Percentiles rank a stretch among this genome's conserved stretches.
Conservation (phyloP, 1,139 yeast genomes). For the Debaryomyces sp. region DNA sequence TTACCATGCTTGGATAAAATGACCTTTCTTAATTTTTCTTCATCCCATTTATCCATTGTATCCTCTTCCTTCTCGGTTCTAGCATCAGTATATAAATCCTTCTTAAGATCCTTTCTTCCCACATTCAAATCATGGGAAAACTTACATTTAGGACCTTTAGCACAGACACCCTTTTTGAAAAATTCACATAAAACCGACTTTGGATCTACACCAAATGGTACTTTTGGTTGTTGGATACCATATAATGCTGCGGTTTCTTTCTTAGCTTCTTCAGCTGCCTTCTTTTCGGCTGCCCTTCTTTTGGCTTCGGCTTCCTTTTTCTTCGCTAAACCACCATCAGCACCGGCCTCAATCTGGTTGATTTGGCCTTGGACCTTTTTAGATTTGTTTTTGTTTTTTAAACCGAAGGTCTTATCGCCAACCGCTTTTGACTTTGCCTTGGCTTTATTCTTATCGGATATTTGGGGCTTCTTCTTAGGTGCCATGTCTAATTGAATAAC, state of each 20-base stretch:
- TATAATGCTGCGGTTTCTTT: slow-evolving; percentile 82
- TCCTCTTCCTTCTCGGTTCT: slow-evolving; percentile 75
- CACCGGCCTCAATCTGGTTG: slow-evolving; percentile 69
- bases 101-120: slow-evolving; percentile 88
- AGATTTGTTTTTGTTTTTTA: slow-evolving; percentile 92
- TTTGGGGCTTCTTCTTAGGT: slow-evolving; percentile 70
- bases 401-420: slow-evolving; percentile 92
- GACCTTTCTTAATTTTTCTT: slow-evolving; percentile 86
- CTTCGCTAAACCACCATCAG: slow-evolving; percentile 63
- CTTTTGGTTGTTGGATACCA: slow-evolving; percentile 76
- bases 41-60: slow-evolving; percentile 98
- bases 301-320: slow-evolving; percentile 79
- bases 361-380: slow-evolving; percentile 88
- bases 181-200: slow-evolving; percentile 89
- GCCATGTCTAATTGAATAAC: slow-evolving; percentile 49
- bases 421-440: slow-evolving; percentile 69
- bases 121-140: slow-evolving; percentile 88
- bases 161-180: slow-evolving; percentile 88
- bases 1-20: slow-evolving; percentile 93
- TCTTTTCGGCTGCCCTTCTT: slow-evolving; percentile 80
- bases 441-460: slow-evolving; percentile 62
- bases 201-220: slow-evolving; percentile 98
- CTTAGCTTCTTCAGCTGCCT: slow-evolving; percentile 87
- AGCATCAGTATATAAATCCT: slow-evolving; percentile 89
- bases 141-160: slow-evolving; percentile 89